phyloP scores from a whole-genome alignment of 2,329 filamentous ascomycete species.

The Apiospora phragmitis region DNA sequence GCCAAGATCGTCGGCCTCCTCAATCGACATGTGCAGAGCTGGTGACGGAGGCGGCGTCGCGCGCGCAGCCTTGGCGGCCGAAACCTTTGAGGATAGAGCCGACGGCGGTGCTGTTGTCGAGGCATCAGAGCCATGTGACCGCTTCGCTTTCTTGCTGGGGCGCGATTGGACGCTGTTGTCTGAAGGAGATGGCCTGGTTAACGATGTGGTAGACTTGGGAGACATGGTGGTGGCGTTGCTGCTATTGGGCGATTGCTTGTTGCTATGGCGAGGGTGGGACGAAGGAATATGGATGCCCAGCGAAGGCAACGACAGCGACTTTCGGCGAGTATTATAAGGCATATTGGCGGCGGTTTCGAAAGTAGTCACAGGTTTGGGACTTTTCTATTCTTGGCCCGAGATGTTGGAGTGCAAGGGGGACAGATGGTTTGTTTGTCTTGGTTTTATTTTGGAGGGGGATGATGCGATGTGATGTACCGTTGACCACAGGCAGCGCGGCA shows the following conservation, averaged over 20 bases:
- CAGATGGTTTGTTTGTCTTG: constrained; percentile 1
- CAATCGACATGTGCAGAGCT: constrained; percentile 43
- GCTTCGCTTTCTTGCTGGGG: constrained; percentile 71
- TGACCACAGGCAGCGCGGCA: neutral
- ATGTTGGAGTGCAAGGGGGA: neutral
- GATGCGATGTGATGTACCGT: neutral
- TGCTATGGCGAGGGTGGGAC: constrained; percentile 45
- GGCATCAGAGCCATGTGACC: constrained; percentile 62
- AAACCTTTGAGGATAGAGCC: constrained; percentile 14
- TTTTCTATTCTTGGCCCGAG: neutral
- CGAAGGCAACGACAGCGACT: constrained; percentile 89
- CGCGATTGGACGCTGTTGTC: constrained; percentile 36
- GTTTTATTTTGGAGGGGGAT: neutral
- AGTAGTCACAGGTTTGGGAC: neutral
- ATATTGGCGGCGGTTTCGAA: constrained; percentile 47
- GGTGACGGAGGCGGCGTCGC: constrained; percentile 78
- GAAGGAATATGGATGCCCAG: constrained; percentile 84
- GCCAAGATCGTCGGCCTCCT: constrained; percentile 34
- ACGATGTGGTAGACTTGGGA: constrained; percentile 32
- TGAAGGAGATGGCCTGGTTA: constrained; percentile 28
- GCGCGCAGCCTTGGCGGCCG: constrained; percentile 58
- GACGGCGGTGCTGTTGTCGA: constrained; percentile 24
- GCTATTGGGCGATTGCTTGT: constrained; percentile 20
- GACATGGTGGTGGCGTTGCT: constrained; percentile 22
- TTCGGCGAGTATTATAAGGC: constrained; percentile 96